phyloP scores from a whole-genome alignment of 148 eudicot species.

The Talinum fruticosum region DNA sequence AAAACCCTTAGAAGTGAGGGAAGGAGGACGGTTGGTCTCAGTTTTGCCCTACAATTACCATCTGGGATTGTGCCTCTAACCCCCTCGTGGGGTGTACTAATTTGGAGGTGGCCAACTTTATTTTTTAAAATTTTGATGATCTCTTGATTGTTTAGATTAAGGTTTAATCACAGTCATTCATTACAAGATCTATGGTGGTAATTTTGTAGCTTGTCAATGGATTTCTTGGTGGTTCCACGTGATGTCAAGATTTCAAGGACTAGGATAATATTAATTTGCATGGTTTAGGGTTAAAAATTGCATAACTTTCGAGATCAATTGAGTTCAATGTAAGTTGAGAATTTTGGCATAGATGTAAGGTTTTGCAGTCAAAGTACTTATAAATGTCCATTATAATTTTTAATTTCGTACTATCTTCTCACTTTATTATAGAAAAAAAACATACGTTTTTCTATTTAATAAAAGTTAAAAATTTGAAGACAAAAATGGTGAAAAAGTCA shows the following conservation, averaged over 20 bases:
- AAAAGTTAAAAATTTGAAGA: too few relatives aligned
- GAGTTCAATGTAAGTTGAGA: conserved; percentile 6
- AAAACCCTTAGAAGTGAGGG: conserved; percentile 43
- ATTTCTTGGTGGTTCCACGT: conserved; percentile 9
- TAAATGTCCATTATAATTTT: background rate
- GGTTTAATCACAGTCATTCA: background rate
- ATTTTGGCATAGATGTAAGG: conserved; percentile 30
- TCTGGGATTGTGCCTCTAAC: conserved; percentile 32
- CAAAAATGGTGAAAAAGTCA: too few relatives aligned
- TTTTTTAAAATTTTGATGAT: conserved; percentile 6
- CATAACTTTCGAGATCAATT: conserved; percentile 20
- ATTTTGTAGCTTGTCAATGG: background rate
- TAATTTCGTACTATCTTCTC: too few relatives aligned
- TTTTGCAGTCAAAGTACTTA: background rate
- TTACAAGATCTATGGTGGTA: background rate
- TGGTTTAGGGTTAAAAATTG: conserved; percentile 5
- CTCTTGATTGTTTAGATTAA: background rate
- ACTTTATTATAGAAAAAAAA: too few relatives aligned
- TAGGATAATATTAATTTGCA: conserved; percentile 8
- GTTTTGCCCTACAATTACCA: conserved; percentile 47
- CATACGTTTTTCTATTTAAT: too few relatives aligned
- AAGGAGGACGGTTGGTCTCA: conserved; percentile 64
- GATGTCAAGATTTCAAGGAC: background rate
- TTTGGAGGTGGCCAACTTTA: conserved; percentile 14
- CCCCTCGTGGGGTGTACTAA: conserved; percentile 33